phyloP scores from a whole-genome alignment of 108 stramenopile genomes.

The Pelagomonas calceolata region DNA sequence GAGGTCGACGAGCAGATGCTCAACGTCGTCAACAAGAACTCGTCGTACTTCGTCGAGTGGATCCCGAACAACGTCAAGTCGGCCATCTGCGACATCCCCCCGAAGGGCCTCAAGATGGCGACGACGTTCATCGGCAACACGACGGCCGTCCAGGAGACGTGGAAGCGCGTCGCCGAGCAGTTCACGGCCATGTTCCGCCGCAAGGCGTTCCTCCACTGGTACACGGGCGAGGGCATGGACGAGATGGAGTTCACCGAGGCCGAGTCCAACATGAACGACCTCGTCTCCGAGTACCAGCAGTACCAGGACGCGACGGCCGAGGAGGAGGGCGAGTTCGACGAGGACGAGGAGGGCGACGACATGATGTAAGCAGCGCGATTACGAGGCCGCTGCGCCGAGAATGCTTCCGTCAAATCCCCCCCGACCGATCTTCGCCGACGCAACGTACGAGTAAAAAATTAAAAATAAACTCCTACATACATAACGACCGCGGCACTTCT shows the following conservation, averaged over 20 bases:
- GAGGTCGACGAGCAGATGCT: slow-evolving; percentile 96
- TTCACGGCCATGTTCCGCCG: slow-evolving; percentile 87
- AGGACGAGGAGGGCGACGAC: slow-evolving; percentile 33
- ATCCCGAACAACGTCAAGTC: slow-evolving; percentile 99
- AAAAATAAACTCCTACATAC: too few relatives aligned
- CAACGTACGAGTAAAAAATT: too few relatives aligned
- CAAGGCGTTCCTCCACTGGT: slow-evolving; percentile 86
- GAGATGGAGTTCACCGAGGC: slow-evolving; percentile 92
- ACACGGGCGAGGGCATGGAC: slow-evolving; percentile 87
- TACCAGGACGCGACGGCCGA: slow-evolving; percentile 77
- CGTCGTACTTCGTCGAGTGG: slow-evolving; percentile 97
- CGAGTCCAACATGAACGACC: slow-evolving; percentile 88
- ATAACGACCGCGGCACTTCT: too few relatives aligned
- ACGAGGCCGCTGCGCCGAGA: too few relatives aligned
- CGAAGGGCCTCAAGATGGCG: slow-evolving; percentile 84
- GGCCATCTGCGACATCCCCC: slow-evolving; percentile 95
- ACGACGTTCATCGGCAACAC: slow-evolving; percentile 86
- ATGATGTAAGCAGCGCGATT: too few relatives aligned
- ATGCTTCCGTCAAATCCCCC: too few relatives aligned
- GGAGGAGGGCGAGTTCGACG: slow-evolving; percentile 63
- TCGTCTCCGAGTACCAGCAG: slow-evolving; percentile 88
- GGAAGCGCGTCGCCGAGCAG: slow-evolving; percentile 77
- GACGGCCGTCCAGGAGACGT: slow-evolving; percentile 84
- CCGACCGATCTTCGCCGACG: too few relatives aligned
- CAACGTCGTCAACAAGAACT: slow-evolving; percentile 94